Percentiles rank a stretch among this genome's conserved stretches.
These are phyloP conservation scores for Kurtzmaniella natalensis DNA, from an alignment of 1,139 yeast species.

Conservation along the genomic window DNA sequence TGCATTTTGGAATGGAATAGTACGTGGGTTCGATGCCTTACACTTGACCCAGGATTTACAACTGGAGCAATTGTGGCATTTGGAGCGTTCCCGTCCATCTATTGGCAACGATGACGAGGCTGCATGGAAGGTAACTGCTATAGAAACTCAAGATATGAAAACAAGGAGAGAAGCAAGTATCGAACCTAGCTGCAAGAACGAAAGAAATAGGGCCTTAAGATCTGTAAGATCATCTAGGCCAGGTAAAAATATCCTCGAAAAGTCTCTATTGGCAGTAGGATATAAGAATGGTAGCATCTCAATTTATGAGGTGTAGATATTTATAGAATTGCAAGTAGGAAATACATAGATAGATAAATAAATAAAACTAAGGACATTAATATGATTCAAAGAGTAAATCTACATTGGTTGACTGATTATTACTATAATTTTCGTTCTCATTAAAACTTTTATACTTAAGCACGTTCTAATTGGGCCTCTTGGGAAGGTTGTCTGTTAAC, in stretches of 20 bases:
- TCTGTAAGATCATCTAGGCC: too few relatives aligned
- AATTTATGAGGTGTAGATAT: constrained; percentile 12
- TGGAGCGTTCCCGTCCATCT: constrained; percentile 15
- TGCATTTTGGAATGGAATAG: constrained; percentile 41
- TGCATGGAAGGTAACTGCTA: constrained; percentile 6
- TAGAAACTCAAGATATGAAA: too few relatives aligned
- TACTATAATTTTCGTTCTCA: too few relatives aligned
- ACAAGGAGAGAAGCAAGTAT: too few relatives aligned
- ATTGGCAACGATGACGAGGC: constrained; percentile 10
- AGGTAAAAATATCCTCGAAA: too few relatives aligned
- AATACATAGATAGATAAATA: too few relatives aligned
- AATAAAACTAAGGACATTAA: too few relatives aligned
- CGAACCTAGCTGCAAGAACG: too few relatives aligned
- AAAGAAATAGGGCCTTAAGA: too few relatives aligned
- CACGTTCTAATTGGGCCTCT: constrained; percentile 5
- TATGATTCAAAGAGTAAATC: too few relatives aligned
- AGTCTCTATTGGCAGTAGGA: constrained; percentile 28
- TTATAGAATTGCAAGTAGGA: not conserved
- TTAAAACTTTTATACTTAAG: too few relatives aligned
- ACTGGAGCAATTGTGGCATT: constrained; percentile 1
- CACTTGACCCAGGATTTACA: constrained; percentile 3
- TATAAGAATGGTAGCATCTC: constrained; percentile 38
- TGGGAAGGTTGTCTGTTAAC: constrained; percentile 7
- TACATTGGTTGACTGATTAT: too few relatives aligned
- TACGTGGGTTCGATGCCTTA: constrained; percentile 20